Percentiles rank a stretch among this genome's conserved stretches.
Conservation (phyloP, 2,329 filamentous ascomycete species). For the Parasarocladium wereldwijsianum region DNA sequence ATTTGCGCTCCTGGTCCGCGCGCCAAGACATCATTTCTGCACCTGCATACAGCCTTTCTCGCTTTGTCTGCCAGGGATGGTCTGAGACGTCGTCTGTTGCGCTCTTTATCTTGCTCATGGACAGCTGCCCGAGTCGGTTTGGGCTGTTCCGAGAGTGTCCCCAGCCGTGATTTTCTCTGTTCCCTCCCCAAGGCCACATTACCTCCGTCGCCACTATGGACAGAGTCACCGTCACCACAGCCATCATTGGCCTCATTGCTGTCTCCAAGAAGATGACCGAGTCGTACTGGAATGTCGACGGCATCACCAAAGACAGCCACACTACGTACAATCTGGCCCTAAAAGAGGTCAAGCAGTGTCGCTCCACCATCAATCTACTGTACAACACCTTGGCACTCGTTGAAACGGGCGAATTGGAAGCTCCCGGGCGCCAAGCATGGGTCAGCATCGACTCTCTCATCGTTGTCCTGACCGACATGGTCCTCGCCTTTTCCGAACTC, state of each 20-base stretch:
- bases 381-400: constrained; percentile 19
- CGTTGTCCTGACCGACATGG: constrained; percentile 19
- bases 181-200: background rate
- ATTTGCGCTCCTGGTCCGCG: too few relatives aligned
- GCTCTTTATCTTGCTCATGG: too few relatives aligned
- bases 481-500: constrained; percentile 19
- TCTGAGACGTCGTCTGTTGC: too few relatives aligned
- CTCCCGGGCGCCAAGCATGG: constrained; percentile 20
- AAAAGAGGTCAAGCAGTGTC: constrained; percentile 21
- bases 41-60: too few relatives aligned
- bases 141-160: too few relatives aligned
- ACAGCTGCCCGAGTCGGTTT: too few relatives aligned
- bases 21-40: too few relatives aligned
- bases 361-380: constrained; percentile 21
- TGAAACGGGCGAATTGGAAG: constrained; percentile 17
- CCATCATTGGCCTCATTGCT: constrained; percentile 21
- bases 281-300: constrained; percentile 19
- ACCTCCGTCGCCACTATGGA: constrained; percentile 8
- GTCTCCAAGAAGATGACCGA: constrained; percentile 20
- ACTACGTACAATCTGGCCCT: constrained; percentile 15
- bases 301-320: constrained; percentile 13
- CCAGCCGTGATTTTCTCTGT: background rate
- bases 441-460: constrained; percentile 19
- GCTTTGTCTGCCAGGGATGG: too few relatives aligned
- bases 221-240: constrained; percentile 19